Evolutionary conservation across 2,329 filamentous ascomycete genomes (phyloP), one percentile per base, ranked within the genome.

Genomic region (Lachnellula hyalina): DNA sequence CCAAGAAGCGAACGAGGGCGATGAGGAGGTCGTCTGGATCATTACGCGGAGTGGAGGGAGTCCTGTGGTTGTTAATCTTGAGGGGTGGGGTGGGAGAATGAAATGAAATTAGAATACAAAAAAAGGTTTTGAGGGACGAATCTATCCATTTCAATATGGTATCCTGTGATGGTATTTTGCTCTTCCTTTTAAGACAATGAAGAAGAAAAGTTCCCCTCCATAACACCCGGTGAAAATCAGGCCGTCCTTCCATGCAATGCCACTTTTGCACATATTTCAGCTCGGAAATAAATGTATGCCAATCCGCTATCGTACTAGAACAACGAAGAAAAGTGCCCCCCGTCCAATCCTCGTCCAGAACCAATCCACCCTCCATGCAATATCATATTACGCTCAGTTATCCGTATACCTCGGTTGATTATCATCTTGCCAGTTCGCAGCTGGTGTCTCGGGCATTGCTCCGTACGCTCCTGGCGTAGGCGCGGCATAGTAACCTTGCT

Each of bases 1-100:
- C 70, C 85, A 89, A 67, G 78, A 85, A 52, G 73, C 84, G 19
- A 90, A 90, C 63, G 80, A 87, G 38, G 78, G 78, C 1, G 81
- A 84, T 44, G 77, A 80, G 34, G 82, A 86, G 47, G 72, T 86
- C 2, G 78, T 83, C 38, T 87, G 85, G 82, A 77, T 87, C 11
- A 78, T 89, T 45, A 81, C 83, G 5, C 77, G 85, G 21, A 83
- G 79, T 60, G 86, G 85, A 0, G 67, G 78, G 2, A 74, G 75
- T 53, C 85, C 85, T 0, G 75, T 83, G 1, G 82, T 86, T 5
- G 81, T 83, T 25, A 83, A 85, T 63, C 62, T 89, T 53, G 75
- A 77, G 11, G 81, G 78, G 21, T 89, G 85, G 85, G 80, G 80
- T 55, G 79, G 78, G 15, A 23, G n/a, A 7, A 44, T 21, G 17